Conservation (phyloP, 2,329 filamentous ascomycete species). For the Graphium sp. region DNA sequence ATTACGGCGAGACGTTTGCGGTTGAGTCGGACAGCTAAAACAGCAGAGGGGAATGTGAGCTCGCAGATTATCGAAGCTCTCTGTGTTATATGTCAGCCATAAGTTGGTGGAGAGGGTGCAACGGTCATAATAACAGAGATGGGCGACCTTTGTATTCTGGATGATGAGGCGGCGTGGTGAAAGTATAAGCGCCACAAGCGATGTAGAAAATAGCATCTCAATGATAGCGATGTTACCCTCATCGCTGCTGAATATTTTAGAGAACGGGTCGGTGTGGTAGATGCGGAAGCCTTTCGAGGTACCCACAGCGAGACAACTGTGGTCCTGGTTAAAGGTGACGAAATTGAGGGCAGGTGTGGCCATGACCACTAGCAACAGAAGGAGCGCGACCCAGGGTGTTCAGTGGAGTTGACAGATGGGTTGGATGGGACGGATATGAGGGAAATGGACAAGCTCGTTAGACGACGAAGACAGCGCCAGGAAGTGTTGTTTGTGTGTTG, state of each 20-base stretch:
- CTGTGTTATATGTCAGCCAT: slow-evolving; percentile 16
- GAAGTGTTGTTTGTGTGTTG: too few species aligned
- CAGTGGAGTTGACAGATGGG: too few species aligned
- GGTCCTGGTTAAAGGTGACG: slow-evolving; percentile 98
- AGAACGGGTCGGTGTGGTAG: slow-evolving; percentile 92
- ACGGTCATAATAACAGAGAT: background rate
- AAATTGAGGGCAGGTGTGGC: slow-evolving; percentile 72
- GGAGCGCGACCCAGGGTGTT: too few species aligned
- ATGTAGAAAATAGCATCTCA: slow-evolving; percentile 98
- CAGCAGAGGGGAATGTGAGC: slow-evolving; percentile 92
- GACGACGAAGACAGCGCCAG: too few species aligned
- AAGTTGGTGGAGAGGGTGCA: slow-evolving; percentile 1
- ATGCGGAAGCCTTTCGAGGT: slow-evolving; percentile 91
- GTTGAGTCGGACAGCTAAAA: slow-evolving; percentile 85
- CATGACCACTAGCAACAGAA: too few species aligned
- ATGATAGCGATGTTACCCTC: slow-evolving; percentile 92
- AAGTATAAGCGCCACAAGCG: slow-evolving; percentile 80
- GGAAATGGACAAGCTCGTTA: too few species aligned
- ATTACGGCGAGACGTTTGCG: slow-evolving; percentile 86
- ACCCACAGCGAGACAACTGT: slow-evolving; percentile 93
- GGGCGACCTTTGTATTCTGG: slow-evolving; percentile 80
- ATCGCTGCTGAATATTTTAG: slow-evolving; percentile 84
- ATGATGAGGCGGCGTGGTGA: slow-evolving; percentile 88
- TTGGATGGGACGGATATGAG: too few species aligned
- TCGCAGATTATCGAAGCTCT: slow-evolving; percentile 82